These are phyloP conservation scores for Diaporthe eres DNA, from an alignment of 2,329 filamentous ascomycete species.

Conservation along the genomic window DNA sequence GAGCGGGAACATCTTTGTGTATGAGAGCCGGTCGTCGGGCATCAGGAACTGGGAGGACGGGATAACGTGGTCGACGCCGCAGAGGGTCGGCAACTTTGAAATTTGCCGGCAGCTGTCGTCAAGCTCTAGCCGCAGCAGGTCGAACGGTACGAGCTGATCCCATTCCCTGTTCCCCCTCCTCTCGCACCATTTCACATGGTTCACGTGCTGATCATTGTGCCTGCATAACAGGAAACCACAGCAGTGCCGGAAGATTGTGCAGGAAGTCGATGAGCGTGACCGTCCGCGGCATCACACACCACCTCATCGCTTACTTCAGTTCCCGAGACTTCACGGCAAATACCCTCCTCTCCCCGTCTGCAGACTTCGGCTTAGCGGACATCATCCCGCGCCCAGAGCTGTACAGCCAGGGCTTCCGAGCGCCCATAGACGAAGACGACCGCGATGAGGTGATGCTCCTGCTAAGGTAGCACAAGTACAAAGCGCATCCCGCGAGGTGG, in stretches of 20 bases:
- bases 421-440: conserved; percentile 30
- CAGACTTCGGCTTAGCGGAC: conserved; percentile 7
- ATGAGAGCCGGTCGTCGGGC: conserved; percentile 32
- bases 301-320: conserved; percentile 34
- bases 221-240: conserved; percentile 15
- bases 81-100: conserved; percentile 36
- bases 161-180: too few species aligned
- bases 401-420: conserved; percentile 31
- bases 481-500: neutral
- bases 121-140: neutral
- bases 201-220: conserved; percentile 6
- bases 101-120: conserved; percentile 28
- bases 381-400: conserved; percentile 31
- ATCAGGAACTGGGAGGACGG: conserved; percentile 35
- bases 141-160: conserved; percentile 12
- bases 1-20: conserved; percentile 36
- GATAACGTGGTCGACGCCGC: conserved; percentile 32
- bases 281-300: conserved; percentile 26
- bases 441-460: conserved; percentile 4
- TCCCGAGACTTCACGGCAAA: conserved; percentile 15
- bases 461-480: neutral
- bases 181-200: neutral
- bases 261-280: conserved; percentile 32
- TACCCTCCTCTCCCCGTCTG: conserved; percentile 3
- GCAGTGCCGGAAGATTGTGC: conserved; percentile 5